These are phyloP conservation scores for Microcyclospora tardicrescens DNA, from an alignment of 2,329 filamentous ascomycete genomes.

Conservation along the genomic window DNA sequence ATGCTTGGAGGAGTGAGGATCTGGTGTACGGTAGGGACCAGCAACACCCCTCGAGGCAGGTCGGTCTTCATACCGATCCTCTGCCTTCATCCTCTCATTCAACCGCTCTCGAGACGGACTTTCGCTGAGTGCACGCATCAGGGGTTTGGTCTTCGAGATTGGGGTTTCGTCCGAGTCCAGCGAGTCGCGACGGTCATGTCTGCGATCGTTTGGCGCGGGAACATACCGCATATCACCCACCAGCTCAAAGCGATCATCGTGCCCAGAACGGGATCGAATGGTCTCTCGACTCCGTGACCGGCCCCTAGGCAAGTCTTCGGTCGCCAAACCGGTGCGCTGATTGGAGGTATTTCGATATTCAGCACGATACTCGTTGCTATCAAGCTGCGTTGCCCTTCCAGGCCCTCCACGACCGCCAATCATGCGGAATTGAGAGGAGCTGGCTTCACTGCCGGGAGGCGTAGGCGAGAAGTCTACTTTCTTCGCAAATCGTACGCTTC, in stretches of 20 bases:
- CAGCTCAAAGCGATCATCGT: background rate
- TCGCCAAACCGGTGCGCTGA: slow-evolving; percentile 9
- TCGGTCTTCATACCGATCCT: background rate
- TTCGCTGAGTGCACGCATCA: slow-evolving; percentile 14
- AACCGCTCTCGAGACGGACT: slow-evolving; percentile 18
- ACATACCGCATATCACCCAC: background rate
- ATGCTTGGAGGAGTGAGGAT: background rate
- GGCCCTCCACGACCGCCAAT: slow-evolving; percentile 2
- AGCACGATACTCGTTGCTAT: background rate
- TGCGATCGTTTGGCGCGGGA: background rate
- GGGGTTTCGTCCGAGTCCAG: background rate
- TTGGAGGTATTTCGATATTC: slow-evolving; percentile 5
- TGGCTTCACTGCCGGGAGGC: slow-evolving; percentile 19
- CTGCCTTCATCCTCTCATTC: background rate
- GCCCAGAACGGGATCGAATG: background rate
- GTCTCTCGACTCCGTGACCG: slow-evolving; percentile 7
- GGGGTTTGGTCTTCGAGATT: slow-evolving; percentile 2
- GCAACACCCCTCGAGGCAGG: slow-evolving; percentile 5
- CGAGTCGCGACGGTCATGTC: background rate
- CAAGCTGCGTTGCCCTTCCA: background rate
- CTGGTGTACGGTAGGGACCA: slow-evolving; percentile 12
- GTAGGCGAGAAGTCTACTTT: slow-evolving; percentile 22
- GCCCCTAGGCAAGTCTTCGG: slow-evolving; percentile 12
- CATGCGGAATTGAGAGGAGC: slow-evolving; percentile 14
- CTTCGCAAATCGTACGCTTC: slow-evolving; percentile 19